Base-by-base conservation (phyloP, 2,329 filamentous ascomycete species). In the Monascus ruber region DNA sequence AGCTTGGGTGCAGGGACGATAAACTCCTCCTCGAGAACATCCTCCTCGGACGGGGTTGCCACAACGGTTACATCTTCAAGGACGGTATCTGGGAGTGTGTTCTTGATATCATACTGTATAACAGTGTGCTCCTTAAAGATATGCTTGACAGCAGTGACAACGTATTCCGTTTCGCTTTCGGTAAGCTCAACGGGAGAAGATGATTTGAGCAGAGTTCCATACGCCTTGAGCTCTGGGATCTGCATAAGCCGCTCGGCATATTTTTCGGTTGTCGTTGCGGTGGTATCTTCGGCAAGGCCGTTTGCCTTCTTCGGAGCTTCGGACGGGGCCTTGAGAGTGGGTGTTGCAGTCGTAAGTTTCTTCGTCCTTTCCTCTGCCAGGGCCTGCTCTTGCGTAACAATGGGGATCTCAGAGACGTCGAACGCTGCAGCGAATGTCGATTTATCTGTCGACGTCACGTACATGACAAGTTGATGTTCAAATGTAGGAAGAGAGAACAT, bases 111-210 rank as follows among this genome's bases (percentile, higher is more conserved):
- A 63, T 91, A 98, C 59, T 98, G 91, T 39, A 98, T 70, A 28
- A 98, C 89, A 56, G 98, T 72, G 58, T 96, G 85, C 60, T 94
- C 85, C 68, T 94, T 94, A 79, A 95, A 98, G 55, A 98, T 79
- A 60, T 98, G 91, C 72, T 98, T 98, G 64, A 95, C 77, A 24
- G 91, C 81, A 29, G 76, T 80, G 44, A 98, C 91, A 37, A 95
- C 87, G 54, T 98, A 98, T 64, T 98, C 91, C 17, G 89, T 96
- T 66, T 96, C 91, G 38, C 86, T 85, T 63, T 98, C 91, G 11
- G 91, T 96, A 46, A 98, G 79, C 64, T 95, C 89, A 49, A 94
- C 77, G 36, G 83, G 68, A 25, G 77, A 66, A 42, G 86, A 94
- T 33, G 88, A 95, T 70, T 95, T 96, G 70, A 98, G 83, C 8